Evolutionary conservation across 208 protist species (phyloP).

Genomic region (Leishmania lainsoni): DNA sequence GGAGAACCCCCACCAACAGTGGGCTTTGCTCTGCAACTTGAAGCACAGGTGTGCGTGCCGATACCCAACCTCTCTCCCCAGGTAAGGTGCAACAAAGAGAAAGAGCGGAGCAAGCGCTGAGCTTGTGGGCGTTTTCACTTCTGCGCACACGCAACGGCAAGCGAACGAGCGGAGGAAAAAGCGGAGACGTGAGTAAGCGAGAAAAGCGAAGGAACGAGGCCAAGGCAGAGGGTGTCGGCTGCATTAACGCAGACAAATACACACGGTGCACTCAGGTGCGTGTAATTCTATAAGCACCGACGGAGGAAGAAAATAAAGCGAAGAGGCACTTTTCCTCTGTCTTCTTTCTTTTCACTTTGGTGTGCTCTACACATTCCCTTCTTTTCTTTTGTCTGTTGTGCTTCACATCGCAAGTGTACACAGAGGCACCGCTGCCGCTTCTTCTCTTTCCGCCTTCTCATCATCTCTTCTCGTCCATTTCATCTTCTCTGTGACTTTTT

Average conservation of each 20-base stretch:
- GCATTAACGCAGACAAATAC: neutral
- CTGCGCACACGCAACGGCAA: neutral
- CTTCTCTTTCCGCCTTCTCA: neutral
- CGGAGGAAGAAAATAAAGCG: neutral
- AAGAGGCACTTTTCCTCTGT: neutral
- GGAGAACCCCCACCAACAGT: neutral
- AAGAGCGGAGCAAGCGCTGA: neutral
- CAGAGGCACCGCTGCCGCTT: neutral
- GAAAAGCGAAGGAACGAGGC: neutral
- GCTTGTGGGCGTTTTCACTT: neutral
- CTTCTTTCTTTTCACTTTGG: neutral
- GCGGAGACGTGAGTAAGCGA: neutral
- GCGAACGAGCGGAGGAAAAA: neutral
- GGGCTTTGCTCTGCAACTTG: neutral
- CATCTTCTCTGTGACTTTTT: neutral
- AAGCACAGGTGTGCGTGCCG: neutral
- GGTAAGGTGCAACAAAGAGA: neutral
- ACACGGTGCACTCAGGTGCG: neutral
- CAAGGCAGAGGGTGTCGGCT: neutral
- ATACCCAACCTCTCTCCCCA: neutral
- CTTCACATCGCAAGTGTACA: neutral
- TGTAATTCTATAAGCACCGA: neutral
- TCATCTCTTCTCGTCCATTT: neutral
- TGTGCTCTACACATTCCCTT: neutral
- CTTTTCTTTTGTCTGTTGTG: neutral